Evolutionary conservation across 805 yeast species (phyloP).

Genomic region (Saccharomycopsis sp.): DNA sequence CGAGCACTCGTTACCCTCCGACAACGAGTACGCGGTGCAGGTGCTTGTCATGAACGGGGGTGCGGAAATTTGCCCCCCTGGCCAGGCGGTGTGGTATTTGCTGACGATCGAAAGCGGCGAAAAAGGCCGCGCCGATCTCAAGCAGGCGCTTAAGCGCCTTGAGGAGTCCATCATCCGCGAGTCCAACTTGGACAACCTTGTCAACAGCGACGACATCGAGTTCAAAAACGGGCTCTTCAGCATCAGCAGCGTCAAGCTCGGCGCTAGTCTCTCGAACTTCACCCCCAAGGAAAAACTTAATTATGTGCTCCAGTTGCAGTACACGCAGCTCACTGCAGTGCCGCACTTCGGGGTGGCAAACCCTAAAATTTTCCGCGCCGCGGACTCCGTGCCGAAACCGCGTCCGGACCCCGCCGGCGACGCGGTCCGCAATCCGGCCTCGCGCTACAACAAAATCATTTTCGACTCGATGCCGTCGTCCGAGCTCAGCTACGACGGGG

Average conservation of each 20-base stretch:
- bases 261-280: slow-evolving; percentile 77
- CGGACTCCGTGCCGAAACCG: background rate
- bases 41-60: slow-evolving; percentile 83
- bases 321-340: slow-evolving; percentile 50
- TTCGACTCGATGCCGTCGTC: slow-evolving; percentile 62
- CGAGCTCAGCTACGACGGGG: slow-evolving; percentile 88
- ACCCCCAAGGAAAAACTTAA: slow-evolving; percentile 71
- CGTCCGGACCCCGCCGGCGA: background rate
- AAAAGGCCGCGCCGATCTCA: slow-evolving; percentile 70
- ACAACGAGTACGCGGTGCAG: slow-evolving; percentile 72
- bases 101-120: slow-evolving; percentile 67
- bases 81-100: slow-evolving; percentile 85
- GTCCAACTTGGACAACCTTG: slow-evolving; percentile 34
- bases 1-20: slow-evolving; percentile 61
- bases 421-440: slow-evolving; percentile 4
- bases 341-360: slow-evolving; percentile 50
- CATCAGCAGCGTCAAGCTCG: slow-evolving; percentile 65
- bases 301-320: slow-evolving; percentile 53
- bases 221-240: slow-evolving; percentile 59
- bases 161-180: slow-evolving; percentile 79
- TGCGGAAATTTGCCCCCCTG: slow-evolving; percentile 80
- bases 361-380: slow-evolving; percentile 32
- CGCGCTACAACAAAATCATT: slow-evolving; percentile 25
- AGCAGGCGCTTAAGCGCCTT: slow-evolving; percentile 71
- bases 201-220: slow-evolving; percentile 49